Evolutionary conservation across 2,329 filamentous ascomycete species (phyloP).

Genomic region (Alternaria hordeiaustralica): DNA sequence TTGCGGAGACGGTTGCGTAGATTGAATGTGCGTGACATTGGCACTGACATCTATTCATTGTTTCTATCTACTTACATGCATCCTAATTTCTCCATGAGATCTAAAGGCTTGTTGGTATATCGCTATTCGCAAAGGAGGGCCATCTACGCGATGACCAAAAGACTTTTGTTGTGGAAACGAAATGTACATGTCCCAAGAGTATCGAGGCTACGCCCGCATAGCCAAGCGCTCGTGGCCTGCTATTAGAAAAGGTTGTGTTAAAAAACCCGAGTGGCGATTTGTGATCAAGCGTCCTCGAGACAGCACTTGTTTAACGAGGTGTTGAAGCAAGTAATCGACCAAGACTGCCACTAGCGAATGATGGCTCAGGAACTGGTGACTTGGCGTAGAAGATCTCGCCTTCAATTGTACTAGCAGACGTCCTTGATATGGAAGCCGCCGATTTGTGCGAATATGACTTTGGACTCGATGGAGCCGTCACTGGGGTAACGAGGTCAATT

Average conservation of each 20-base stretch:
- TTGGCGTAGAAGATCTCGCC: constrained; percentile 49
- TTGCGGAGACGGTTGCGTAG: background rate
- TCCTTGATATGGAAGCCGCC: constrained; percentile 38
- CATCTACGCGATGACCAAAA: background rate
- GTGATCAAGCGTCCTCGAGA: background rate
- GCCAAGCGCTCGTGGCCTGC: background rate
- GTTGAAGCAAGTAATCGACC: constrained; percentile 44
- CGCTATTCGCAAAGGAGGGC: background rate
- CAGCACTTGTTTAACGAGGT: constrained; percentile 12
- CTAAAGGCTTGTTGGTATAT: constrained; percentile 1
- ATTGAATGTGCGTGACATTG: background rate
- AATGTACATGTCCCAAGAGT: background rate
- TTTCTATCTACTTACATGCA: background rate
- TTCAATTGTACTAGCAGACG: constrained; percentile 43
- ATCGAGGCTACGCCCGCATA: constrained; percentile 7
- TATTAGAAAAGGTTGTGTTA: constrained; percentile 2
- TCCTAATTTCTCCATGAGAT: background rate
- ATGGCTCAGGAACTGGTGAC: constrained; percentile 39
- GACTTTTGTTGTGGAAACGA: background rate
- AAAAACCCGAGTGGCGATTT: background rate
- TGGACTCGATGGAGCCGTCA: constrained; percentile 45
- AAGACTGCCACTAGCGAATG: constrained; percentile 47
- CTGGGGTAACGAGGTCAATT: constrained; percentile 54
- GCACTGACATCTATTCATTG: background rate
- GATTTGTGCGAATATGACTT: constrained; percentile 45